phyloP scores from a whole-genome alignment of 176 grass and related monocot species.

The Thalia dealbata region DNA sequence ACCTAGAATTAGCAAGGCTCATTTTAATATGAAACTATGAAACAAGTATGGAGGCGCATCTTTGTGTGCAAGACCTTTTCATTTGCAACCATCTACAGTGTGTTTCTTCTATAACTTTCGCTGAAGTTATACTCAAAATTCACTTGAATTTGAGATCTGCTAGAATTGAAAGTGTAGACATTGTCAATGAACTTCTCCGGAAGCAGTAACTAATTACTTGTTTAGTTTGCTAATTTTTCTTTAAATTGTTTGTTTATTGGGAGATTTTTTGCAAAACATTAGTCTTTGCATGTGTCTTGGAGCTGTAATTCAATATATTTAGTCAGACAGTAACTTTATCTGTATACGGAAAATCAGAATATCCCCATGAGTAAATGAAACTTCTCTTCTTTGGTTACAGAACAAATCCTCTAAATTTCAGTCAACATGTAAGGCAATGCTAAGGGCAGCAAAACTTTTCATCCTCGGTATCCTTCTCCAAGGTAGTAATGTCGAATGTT shows the following conservation, averaged over 20 bases:
- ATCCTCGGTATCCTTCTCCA: slow-evolving; percentile 19
- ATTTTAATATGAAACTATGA: no score
- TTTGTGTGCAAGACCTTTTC: not conserved
- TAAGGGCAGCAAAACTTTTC: slow-evolving; percentile 16
- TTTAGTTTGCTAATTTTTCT: not conserved
- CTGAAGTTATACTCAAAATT: not conserved
- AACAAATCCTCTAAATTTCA: slow-evolving; percentile 11
- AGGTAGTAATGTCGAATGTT: slow-evolving; percentile 1
- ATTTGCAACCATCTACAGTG: not conserved
- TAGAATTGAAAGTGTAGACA: not conserved
- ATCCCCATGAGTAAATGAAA: not conserved
- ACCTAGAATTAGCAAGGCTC: no score
- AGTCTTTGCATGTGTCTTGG: not conserved
- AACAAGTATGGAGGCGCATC: not conserved
- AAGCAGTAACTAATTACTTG: not conserved
- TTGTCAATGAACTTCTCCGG: not conserved
- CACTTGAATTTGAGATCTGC: not conserved
- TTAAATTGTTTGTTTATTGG: not conserved
- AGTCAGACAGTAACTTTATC: not conserved
- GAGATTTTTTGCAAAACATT: not conserved
- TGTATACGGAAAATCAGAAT: not conserved
- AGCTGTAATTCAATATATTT: not conserved
- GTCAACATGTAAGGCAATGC: slow-evolving; percentile 3
- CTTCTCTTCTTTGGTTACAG: not conserved
- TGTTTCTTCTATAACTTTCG: not conserved